Base-by-base conservation (phyloP, 306 rosid species). In the Vigna hirtella region DNA sequence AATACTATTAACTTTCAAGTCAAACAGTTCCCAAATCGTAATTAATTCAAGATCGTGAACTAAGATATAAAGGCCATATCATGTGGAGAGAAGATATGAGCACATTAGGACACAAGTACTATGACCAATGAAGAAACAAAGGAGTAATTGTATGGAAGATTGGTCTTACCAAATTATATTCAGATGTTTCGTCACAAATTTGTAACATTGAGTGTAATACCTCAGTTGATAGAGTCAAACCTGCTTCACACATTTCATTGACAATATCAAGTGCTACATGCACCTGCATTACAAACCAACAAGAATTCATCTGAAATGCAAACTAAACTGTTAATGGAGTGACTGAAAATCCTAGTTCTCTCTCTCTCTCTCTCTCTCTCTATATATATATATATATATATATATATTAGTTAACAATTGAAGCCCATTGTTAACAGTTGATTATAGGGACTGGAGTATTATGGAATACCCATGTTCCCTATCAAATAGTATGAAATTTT, bases 221-320 rank as follows among this genome's bases (percentile, higher is more conserved):
- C 76, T 74, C 76, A 1, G 50, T 68, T 30, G 96, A 85, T 36
- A 85, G 55, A 57, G 79, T 66, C 81, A 87, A 51, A 77, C 87
- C 98, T 61, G 58, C 77, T 86, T 86, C 85, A 84, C 86, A 87
- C 90, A 90, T 82, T 86, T 88, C 91, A 74, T 85, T 83, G 9
- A 84, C 87, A 82, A 76, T 50, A 70, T 69, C 80, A 58, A 83
- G 64, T 12, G 86, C 86, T n/a, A 34, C 72, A 75, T 48, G 49
- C 32, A 72, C 58, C 86, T 82, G 66, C 55, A 70, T 64, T 65
- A 61, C n/a, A 58, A 73, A 66, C n/a, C 76, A 14, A 66, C 28
- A 53, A n/a, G 9, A 74, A 68, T 45, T 73, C 34, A 57, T 36
- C 5, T 69, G 7, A 61, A 53, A 59, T 15, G 68, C 47, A 78